phyloP scores from a whole-genome alignment of 768 basidiomycete species.

The Polyporus arcularius region DNA sequence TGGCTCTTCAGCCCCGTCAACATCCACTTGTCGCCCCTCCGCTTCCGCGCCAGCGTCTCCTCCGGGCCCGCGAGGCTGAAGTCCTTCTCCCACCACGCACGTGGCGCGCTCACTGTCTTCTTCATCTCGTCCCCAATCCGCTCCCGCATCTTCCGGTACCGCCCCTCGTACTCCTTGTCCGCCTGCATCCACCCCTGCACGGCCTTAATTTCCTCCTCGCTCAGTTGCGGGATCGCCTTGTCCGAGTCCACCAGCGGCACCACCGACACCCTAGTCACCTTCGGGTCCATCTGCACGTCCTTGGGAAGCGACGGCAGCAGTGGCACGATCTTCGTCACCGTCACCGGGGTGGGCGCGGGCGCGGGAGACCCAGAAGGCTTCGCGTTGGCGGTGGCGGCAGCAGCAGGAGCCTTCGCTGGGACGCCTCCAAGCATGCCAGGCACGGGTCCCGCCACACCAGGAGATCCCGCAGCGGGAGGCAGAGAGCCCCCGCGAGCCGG shows the following conservation, averaged over 20 bases:
- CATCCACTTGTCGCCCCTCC: constrained; percentile 42
- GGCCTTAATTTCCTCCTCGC: constrained; percentile 48
- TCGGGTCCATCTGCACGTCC: constrained; percentile 50
- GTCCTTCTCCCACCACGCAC: constrained; percentile 69
- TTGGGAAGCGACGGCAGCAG: constrained; percentile 46
- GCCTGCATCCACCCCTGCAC: constrained; percentile 64
- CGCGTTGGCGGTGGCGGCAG: constrained; percentile 20
- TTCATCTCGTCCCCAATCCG: constrained; percentile 54
- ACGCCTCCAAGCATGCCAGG: constrained; percentile 14
- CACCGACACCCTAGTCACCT: constrained; percentile 58
- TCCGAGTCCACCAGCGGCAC: constrained; percentile 61
- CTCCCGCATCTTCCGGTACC: constrained; percentile 50
- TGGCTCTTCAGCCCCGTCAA: constrained; percentile 29
- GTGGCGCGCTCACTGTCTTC: constrained; percentile 42
- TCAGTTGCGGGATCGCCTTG: constrained; percentile 54
- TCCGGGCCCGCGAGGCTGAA: constrained; percentile 24
- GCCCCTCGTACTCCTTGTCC: constrained; percentile 60
- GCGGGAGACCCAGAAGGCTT: constrained; percentile 19
- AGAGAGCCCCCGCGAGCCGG: constrained; percentile 26
- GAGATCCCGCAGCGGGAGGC: constrained; percentile 20
- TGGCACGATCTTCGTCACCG: constrained; percentile 27
- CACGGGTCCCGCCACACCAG: constrained; percentile 10
- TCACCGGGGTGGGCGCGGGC: constrained; percentile 20
- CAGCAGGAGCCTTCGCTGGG: constrained; percentile 7
- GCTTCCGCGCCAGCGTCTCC: constrained; percentile 30